phyloP scores from a whole-genome alignment of 2,329 filamentous ascomycete genomes.

The Colletotrichum musicola region DNA sequence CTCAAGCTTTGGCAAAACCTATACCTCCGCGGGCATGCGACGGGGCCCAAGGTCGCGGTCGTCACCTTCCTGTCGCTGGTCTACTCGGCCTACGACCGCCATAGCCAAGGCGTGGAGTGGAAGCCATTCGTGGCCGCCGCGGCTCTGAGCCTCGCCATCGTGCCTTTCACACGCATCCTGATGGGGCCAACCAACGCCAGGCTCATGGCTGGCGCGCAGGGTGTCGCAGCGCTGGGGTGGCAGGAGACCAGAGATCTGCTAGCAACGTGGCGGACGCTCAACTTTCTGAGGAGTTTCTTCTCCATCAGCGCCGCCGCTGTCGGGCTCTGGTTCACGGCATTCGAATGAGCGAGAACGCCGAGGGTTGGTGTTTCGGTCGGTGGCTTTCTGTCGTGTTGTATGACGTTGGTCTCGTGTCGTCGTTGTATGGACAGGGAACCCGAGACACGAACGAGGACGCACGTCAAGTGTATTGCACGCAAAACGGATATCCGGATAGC shows the following conservation, averaged over 20 bases:
- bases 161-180: conserved; percentile 54
- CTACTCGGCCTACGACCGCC: conserved; percentile 52
- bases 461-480: conserved; percentile 9
- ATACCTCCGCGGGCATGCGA: conserved; percentile 51
- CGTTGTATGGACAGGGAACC: conserved; percentile 8
- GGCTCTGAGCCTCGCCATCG: conserved; percentile 50
- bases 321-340: conserved; percentile 30
- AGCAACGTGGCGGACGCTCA: conserved; percentile 37
- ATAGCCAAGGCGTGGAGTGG: conserved; percentile 47
- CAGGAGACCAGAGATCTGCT: conserved; percentile 33
- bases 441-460: neutral
- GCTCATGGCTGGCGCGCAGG: conserved; percentile 43
- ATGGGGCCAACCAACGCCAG: conserved; percentile 53
- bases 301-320: conserved; percentile 29
- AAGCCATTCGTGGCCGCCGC: conserved; percentile 49
- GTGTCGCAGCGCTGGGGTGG: conserved; percentile 21
- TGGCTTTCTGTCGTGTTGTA: neutral
- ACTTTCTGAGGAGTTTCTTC: conserved; percentile 30
- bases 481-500: conserved; percentile 16
- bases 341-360: neutral
- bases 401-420: conserved; percentile 11
- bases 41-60: conserved; percentile 53
- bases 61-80: conserved; percentile 50
- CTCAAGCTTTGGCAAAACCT: conserved; percentile 53
- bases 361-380: neutral